Evolutionary conservation across 2,329 filamentous ascomycete genomes (phyloP).

Genomic region (Fonsecaea monophora): DNA sequence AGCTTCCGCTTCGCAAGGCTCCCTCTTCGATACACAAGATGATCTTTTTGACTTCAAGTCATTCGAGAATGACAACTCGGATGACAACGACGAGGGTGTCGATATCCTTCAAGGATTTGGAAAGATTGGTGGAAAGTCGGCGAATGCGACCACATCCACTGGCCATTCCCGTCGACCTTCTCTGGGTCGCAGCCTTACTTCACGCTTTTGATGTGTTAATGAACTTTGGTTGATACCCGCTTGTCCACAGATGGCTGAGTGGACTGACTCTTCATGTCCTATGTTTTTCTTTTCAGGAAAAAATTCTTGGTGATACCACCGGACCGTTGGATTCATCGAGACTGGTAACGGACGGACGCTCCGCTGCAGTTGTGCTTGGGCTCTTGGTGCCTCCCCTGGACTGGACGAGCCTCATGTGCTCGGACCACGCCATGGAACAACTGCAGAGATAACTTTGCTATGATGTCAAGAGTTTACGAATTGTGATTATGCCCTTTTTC

Average conservation of each 20-base stretch:
- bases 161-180: constrained; percentile 31
- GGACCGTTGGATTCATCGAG: constrained; percentile 11
- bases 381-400: not conserved
- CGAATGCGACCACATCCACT: constrained; percentile 6
- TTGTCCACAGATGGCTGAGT: constrained; percentile 6
- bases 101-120: constrained; percentile 57
- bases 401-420: not conserved
- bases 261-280: constrained; percentile 10
- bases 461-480: constrained; percentile 37
- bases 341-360: not conserved
- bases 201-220: constrained; percentile 32
- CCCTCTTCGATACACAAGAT: constrained; percentile 49
- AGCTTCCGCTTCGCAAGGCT: constrained; percentile 37
- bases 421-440: not conserved
- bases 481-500: constrained; percentile 26
- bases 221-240: constrained; percentile 16
- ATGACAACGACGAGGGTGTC: constrained; percentile 51
- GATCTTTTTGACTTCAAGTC: constrained; percentile 58
- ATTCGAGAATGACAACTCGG: constrained; percentile 51
- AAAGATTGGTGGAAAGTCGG: constrained; percentile 48
- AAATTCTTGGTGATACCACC: constrained; percentile 6
- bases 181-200: constrained; percentile 36
- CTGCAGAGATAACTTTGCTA: constrained; percentile 21
- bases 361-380: not conserved
- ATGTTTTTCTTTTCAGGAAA: not conserved